These are phyloP conservation scores for Sideroxylon spinosum DNA, from an alignment of 179 eudicot species.

Conservation along the genomic window DNA sequence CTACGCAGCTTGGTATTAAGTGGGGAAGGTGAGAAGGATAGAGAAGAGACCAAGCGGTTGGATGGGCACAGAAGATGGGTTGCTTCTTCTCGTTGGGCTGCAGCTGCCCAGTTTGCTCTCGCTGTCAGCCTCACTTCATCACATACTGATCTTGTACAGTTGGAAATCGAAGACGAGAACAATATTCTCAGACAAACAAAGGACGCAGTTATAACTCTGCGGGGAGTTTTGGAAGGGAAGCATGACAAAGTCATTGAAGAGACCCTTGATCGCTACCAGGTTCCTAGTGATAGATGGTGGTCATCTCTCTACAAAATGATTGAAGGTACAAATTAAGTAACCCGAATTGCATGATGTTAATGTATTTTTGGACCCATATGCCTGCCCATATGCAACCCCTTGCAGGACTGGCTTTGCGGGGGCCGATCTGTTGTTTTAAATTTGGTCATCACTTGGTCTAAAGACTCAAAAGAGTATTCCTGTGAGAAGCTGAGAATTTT, in stretches of 20 bases:
- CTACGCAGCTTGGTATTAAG: conserved; percentile 55
- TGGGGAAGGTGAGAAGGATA: conserved; percentile 24
- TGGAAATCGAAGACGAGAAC: conserved; percentile 46
- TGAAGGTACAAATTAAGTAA: conserved; percentile 49
- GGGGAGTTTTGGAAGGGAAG: conserved; percentile 71
- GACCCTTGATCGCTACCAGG: conserved; percentile 51
- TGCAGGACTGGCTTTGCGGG: not conserved
- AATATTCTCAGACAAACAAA: conserved; percentile 60
- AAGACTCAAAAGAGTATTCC: no score
- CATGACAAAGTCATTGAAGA: conserved; percentile 67
- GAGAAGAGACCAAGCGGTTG: conserved; percentile 31
- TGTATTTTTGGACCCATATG: not conserved
- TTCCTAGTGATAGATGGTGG: conserved; percentile 84
- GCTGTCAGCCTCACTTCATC: conserved; percentile 55
- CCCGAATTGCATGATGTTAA: not conserved
- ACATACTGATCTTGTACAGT: conserved; percentile 55
- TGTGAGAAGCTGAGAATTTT: not conserved
- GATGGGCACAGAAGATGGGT: conserved; percentile 58
- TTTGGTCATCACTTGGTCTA: no score
- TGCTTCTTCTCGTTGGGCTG: conserved; percentile 74
- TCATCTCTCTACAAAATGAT: conserved; percentile 72
- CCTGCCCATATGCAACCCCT: not conserved
- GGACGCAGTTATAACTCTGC: conserved; percentile 72
- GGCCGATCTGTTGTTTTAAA: no score
- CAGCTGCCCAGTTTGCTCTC: conserved; percentile 79